phyloP scores from a whole-genome alignment of 1,284 basidiomycete species.

The Boletus calvinii region DNA sequence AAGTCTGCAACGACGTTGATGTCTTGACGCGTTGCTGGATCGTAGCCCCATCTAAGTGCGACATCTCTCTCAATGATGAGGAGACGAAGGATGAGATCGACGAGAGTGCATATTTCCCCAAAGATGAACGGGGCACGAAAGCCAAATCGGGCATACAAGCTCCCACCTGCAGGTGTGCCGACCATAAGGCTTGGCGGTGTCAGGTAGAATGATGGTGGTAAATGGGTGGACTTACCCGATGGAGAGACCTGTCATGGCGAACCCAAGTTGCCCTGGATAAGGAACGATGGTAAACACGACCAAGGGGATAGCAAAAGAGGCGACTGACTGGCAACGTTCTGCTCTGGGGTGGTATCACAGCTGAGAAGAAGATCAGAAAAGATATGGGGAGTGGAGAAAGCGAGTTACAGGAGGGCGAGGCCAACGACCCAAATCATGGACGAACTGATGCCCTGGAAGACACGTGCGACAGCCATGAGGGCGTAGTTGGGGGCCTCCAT shows the following conservation, averaged over 20 bases:
- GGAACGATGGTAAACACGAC: constrained; percentile 9
- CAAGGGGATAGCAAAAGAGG: not conserved
- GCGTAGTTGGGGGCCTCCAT: constrained; percentile 74
- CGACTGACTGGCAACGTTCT: constrained; percentile 58
- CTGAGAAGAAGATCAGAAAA: constrained; percentile 34
- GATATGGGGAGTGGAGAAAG: constrained; percentile 3
- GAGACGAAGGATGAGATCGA: constrained; percentile 64
- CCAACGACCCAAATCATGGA: constrained; percentile 78
- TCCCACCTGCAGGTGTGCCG: constrained; percentile 70
- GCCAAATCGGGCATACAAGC: constrained; percentile 64
- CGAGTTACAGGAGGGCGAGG: constrained; percentile 62
- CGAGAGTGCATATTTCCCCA: constrained; percentile 53
- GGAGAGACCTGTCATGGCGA: constrained; percentile 69
- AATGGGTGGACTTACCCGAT: constrained; percentile 48
- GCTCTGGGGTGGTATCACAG: constrained; percentile 67
- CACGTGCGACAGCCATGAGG: constrained; percentile 70
- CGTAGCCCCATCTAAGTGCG: constrained; percentile 52
- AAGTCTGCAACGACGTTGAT: constrained; percentile 5
- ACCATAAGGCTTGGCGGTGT: constrained; percentile 41
- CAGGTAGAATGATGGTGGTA: not conserved
- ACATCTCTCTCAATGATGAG: constrained; percentile 64
- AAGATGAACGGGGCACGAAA: constrained; percentile 77
- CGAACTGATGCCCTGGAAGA: constrained; percentile 71
- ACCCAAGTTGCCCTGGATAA: constrained; percentile 62
- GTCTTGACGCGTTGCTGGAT: constrained; percentile 38